phyloP scores from a whole-genome alignment of 345 rosid genomes.

The Excoecaria cochinchinensis region DNA sequence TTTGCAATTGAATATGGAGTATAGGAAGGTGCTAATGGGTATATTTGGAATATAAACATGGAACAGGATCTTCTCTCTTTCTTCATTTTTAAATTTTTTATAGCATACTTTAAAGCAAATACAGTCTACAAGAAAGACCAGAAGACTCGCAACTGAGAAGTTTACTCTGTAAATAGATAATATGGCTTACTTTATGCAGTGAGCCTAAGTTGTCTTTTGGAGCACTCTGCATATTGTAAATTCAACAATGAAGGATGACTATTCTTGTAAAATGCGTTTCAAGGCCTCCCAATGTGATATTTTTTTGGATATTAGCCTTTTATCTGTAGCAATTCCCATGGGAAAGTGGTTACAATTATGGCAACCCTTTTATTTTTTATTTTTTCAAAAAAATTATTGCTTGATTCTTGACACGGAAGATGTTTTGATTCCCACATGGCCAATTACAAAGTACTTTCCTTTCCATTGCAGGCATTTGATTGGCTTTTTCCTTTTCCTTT shows the following conservation, averaged over 20 bases:
- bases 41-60: too few species aligned
- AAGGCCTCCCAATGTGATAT: not conserved
- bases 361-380: not conserved
- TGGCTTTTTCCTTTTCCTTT: conserved; percentile 93
- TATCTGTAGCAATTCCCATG: not conserved
- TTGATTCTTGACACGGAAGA: conserved; percentile 2
- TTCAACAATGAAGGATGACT: not conserved
- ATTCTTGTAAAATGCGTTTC: not conserved
- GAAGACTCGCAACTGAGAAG: not conserved
- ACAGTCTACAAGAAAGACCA: not conserved
- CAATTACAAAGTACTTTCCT: not conserved
- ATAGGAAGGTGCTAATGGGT: too few species aligned
- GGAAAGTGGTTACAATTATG: not conserved
- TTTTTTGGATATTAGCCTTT: not conserved
- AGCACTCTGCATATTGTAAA: too few species aligned
- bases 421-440: not conserved
- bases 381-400: too few species aligned
- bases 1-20: too few species aligned
- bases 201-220: not conserved
- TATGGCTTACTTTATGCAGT: not conserved
- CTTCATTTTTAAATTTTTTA: too few species aligned
- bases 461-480: conserved; percentile 79
- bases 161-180: not conserved
- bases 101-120: not conserved
- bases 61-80: too few species aligned